Conservation (phyloP, 805 yeast species). For the Zygotorulaspora sp. region DNA sequence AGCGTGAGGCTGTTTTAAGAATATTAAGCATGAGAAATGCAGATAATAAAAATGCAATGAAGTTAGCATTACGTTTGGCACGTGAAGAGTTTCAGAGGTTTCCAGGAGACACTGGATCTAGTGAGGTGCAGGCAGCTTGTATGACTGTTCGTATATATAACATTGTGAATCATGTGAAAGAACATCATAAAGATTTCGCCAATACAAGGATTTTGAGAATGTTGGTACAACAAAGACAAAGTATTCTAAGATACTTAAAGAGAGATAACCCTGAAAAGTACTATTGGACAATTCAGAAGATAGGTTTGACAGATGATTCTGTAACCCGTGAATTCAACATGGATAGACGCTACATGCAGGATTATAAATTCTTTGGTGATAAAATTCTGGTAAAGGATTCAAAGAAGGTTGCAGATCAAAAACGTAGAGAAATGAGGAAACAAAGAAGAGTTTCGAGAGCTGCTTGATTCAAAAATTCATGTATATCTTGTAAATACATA, state of each 20-base stretch:
- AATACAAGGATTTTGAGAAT: slow-evolving; percentile 70
- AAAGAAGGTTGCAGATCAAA: slow-evolving; percentile 44
- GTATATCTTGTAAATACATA: slow-evolving; percentile 4
- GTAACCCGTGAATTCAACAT: slow-evolving; percentile 76
- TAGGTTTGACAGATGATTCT: slow-evolving; percentile 80
- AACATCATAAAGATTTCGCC: slow-evolving; percentile 66
- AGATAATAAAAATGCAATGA: slow-evolving; percentile 50
- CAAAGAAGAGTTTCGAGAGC: slow-evolving; percentile 36
- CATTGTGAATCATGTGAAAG: slow-evolving; percentile 66
- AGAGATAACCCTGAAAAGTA: slow-evolving; percentile 75
- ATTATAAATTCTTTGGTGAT: slow-evolving; percentile 74
- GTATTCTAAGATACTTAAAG: slow-evolving; percentile 74
- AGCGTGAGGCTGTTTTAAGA: slow-evolving; percentile 64
- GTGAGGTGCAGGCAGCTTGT: slow-evolving; percentile 94
- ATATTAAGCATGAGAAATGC: slow-evolving; percentile 73
- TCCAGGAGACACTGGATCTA: slow-evolving; percentile 90
- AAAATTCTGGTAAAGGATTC: slow-evolving; percentile 52
- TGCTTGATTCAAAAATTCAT: slow-evolving; percentile 6
- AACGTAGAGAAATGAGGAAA: slow-evolving; percentile 44
- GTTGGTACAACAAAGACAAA: slow-evolving; percentile 86
- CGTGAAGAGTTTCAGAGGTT: slow-evolving; percentile 72
- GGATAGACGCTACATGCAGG: slow-evolving; percentile 74
- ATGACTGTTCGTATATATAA: slow-evolving; percentile 76
- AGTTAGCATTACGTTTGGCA: slow-evolving; percentile 60
- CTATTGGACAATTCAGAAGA: slow-evolving; percentile 77